Evolutionary conservation across 176 grass and related monocot species (phyloP).

Genomic region (Luzula sylvatica): DNA sequence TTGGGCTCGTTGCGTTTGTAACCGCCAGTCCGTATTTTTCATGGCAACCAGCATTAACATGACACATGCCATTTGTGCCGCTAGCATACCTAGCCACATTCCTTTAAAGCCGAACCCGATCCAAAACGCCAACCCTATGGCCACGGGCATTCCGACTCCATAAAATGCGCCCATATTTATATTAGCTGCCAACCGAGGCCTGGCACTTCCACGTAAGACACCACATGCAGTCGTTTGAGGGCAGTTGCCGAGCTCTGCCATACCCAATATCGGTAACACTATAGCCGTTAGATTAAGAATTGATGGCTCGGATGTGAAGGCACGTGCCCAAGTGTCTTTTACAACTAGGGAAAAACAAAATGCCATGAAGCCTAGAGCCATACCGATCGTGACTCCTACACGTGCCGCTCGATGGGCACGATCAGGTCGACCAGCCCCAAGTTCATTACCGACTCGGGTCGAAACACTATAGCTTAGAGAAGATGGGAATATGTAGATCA

Average conservation of each 20-base stretch:
- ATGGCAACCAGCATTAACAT: slow-evolving; percentile 65
- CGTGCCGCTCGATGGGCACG: slow-evolving; percentile 48
- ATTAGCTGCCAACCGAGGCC: slow-evolving; percentile 45
- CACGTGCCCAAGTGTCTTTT: slow-evolving; percentile 40
- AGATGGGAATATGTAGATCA: slow-evolving; percentile 89
- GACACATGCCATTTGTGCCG: slow-evolving; percentile 69
- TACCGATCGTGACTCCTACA: slow-evolving; percentile 47
- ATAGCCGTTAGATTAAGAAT: slow-evolving; percentile 34
- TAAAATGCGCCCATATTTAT: slow-evolving; percentile 83
- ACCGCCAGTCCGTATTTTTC: slow-evolving; percentile 41
- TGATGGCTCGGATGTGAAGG: slow-evolving; percentile 52
- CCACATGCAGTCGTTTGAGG: slow-evolving; percentile 81
- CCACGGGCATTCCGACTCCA: slow-evolving; percentile 66
- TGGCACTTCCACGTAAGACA: slow-evolving; percentile 70
- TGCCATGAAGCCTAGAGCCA: slow-evolving; percentile 43
- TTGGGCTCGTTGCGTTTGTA: slow-evolving; percentile 55
- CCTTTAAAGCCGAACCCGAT: slow-evolving; percentile 41
- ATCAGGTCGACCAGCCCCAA: slow-evolving; percentile 51
- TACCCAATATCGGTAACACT: slow-evolving; percentile 53
- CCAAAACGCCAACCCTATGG: slow-evolving; percentile 55
- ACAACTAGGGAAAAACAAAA: slow-evolving; percentile 54
- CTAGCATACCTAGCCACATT: slow-evolving; percentile 84
- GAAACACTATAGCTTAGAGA: slow-evolving; percentile 79
- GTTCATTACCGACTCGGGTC: slow-evolving; percentile 71
- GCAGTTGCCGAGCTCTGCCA: slow-evolving; percentile 74